These are phyloP conservation scores for Citrullus colocynthis DNA, from an alignment of 306 rosid species.

Conservation along the genomic window DNA sequence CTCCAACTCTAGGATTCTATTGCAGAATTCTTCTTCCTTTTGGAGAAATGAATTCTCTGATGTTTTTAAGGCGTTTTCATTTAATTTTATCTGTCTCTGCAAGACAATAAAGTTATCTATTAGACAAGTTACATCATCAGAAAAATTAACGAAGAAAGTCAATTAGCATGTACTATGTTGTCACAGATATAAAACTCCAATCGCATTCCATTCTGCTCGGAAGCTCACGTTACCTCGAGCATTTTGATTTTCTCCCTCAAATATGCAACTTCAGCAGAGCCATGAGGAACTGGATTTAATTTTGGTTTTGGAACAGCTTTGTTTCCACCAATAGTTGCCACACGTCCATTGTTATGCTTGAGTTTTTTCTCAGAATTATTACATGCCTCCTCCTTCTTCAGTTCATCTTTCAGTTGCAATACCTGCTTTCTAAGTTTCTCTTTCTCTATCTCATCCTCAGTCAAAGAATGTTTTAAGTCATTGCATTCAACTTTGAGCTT, in stretches of 20 bases:
- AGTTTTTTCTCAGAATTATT: constrained; percentile 45
- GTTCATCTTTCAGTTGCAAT: constrained; percentile 42
- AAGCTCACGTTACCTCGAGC: constrained; percentile 56
- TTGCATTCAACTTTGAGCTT: constrained; percentile 41
- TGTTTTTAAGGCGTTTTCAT: constrained; percentile 53
- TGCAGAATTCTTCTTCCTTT: constrained; percentile 64
- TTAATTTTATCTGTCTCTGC: constrained; percentile 55
- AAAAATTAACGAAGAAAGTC: not conserved
- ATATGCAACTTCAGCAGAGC: constrained; percentile 47
- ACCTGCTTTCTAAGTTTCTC: constrained; percentile 58
- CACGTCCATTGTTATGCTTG: constrained; percentile 40
- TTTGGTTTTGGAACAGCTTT: constrained; percentile 30
- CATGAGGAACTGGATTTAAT: constrained; percentile 27
- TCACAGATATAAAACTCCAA: not conserved
- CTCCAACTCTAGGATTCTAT: constrained; percentile 62
- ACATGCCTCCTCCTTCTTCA: constrained; percentile 61
- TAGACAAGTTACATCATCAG: not conserved
- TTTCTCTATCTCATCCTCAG: constrained; percentile 62
- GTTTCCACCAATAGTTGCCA: constrained; percentile 28
- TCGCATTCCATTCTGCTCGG: not conserved
- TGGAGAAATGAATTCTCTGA: constrained; percentile 41
- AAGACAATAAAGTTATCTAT: not conserved
- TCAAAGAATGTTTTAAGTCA: constrained; percentile 36
- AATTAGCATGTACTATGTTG: not conserved
- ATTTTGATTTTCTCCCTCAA: constrained; percentile 64